Evolutionary conservation across 1,284 basidiomycete species (phyloP).

Genomic region (Heterobasidion occidentale): DNA sequence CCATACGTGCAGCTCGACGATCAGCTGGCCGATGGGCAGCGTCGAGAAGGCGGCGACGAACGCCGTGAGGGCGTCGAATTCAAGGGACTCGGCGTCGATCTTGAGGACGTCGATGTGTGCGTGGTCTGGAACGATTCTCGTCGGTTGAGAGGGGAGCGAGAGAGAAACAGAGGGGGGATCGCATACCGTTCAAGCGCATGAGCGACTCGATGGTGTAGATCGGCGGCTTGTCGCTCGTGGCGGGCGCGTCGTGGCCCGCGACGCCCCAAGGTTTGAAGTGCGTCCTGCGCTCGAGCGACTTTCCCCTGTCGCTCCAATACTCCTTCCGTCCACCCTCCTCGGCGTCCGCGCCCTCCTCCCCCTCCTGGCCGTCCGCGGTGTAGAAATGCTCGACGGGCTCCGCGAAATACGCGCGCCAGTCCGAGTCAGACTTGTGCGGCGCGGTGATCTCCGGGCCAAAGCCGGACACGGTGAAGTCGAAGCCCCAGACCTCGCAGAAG

Average conservation of each 20-base stretch:
- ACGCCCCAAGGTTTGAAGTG: slow-evolving; percentile 41
- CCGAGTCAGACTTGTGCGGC: background rate
- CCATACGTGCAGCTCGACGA: slow-evolving; percentile 34
- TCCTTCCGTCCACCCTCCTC: background rate
- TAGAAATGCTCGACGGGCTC: background rate
- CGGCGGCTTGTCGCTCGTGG: slow-evolving; percentile 25
- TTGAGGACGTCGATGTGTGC: slow-evolving; percentile 36
- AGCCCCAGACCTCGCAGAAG: slow-evolving; percentile 40
- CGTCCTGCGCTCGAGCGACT: slow-evolving; percentile 20
- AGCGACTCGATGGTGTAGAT: slow-evolving; percentile 36
- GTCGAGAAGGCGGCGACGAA: slow-evolving; percentile 22
- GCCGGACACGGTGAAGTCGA: slow-evolving; percentile 40
- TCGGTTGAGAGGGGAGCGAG: background rate
- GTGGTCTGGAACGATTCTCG: slow-evolving; percentile 17
- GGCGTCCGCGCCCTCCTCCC: slow-evolving; percentile 17
- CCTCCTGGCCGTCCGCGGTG: slow-evolving; percentile 30
- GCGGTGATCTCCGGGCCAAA: slow-evolving; percentile 18
- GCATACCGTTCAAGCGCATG: slow-evolving; percentile 36
- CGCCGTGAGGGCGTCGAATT: slow-evolving; percentile 29
- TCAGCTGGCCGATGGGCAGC: slow-evolving; percentile 36
- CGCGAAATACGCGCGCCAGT: background rate
- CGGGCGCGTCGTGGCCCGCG: slow-evolving; percentile 26
- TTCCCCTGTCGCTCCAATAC: slow-evolving; percentile 1
- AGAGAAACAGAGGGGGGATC: background rate
- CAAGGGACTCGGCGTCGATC: slow-evolving; percentile 36